Conservation (phyloP, 371 early-diverging fungal genomes). For the Mucor indicus region DNA sequence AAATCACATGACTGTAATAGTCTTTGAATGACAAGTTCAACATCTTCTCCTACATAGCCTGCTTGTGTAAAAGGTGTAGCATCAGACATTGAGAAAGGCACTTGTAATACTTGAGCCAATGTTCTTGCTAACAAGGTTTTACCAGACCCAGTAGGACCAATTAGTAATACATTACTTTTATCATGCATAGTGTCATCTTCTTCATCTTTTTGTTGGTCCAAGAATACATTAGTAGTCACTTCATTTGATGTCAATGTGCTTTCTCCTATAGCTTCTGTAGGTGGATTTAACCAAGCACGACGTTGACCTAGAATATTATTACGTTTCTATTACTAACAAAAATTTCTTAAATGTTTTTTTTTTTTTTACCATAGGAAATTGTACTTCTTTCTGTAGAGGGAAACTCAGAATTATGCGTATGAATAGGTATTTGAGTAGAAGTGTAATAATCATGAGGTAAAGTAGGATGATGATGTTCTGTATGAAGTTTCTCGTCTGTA, state of each 20-base stretch:
- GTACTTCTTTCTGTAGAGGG: slow-evolving; percentile 16
- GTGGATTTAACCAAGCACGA: slow-evolving; percentile 35
- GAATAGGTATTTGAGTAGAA: slow-evolving; percentile 11
- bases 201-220: slow-evolving; percentile 4
- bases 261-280: slow-evolving; percentile 19
- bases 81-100: slow-evolving; percentile 92
- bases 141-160: slow-evolving; percentile 84
- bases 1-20: slow-evolving; percentile 86
- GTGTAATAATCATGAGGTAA: slow-evolving; percentile 25
- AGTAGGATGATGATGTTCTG: slow-evolving; percentile 28
- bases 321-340: too few relatives aligned
- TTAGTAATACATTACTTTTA: slow-evolving; percentile 84
- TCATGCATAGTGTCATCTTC: slow-evolving; percentile 62
- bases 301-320: too few relatives aligned
- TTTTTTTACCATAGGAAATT: slow-evolving; percentile 13
- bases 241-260: background rate
- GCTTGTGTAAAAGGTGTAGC: slow-evolving; percentile 92
- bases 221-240: slow-evolving; percentile 7
- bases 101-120: slow-evolving; percentile 80
- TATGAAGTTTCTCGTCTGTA: slow-evolving; percentile 8
- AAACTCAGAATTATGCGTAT: slow-evolving; percentile 12
- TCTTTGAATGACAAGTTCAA: slow-evolving; percentile 83
- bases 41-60: slow-evolving; percentile 94
- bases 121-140: slow-evolving; percentile 87
- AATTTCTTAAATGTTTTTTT: too few relatives aligned